Conservation (phyloP, 306 rosid genomes). For the Medicago arabica region DNA sequence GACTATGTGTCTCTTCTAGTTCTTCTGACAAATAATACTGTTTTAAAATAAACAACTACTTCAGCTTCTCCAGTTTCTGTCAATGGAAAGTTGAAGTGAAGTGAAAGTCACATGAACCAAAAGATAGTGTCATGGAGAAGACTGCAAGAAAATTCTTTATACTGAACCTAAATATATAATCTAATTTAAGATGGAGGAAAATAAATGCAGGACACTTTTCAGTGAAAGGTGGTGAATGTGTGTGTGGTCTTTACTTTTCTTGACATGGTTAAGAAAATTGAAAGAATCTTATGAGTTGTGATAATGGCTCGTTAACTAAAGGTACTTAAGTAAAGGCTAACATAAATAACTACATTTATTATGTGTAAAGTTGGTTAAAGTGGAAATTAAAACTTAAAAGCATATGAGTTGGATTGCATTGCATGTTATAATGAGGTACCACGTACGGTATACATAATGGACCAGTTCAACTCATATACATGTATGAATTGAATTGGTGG, state of each 20-base stretch:
- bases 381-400: conserved; percentile 44
- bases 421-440: conserved; percentile 55
- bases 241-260: conserved; percentile 43
- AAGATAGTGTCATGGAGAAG: conserved; percentile 25
- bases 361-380: conserved; percentile 67
- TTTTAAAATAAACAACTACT: neutral
- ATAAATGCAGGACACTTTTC: conserved; percentile 70
- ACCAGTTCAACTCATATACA: conserved; percentile 36
- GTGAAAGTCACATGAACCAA: conserved; percentile 66
- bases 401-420: conserved; percentile 39
- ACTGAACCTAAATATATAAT: conserved; percentile 39
- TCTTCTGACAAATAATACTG: neutral
- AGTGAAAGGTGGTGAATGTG: conserved; percentile 71
- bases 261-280: conserved; percentile 53
- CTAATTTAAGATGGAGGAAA: conserved; percentile 60
- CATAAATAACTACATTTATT: conserved; percentile 49
- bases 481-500: conserved; percentile 20
- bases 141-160: neutral
- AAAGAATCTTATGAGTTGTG: conserved; percentile 78
- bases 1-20: neutral
- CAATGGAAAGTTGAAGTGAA: conserved; percentile 45
- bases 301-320: conserved; percentile 64
- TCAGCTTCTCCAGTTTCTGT: conserved; percentile 30
- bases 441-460: neutral
- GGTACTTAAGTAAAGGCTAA: conserved; percentile 53